Evolutionary conservation across 495 filamentous ascomycete genomes (phyloP), one percentile per base, ranked within the genome.

Genomic region (Penicillium mononematosum): DNA sequence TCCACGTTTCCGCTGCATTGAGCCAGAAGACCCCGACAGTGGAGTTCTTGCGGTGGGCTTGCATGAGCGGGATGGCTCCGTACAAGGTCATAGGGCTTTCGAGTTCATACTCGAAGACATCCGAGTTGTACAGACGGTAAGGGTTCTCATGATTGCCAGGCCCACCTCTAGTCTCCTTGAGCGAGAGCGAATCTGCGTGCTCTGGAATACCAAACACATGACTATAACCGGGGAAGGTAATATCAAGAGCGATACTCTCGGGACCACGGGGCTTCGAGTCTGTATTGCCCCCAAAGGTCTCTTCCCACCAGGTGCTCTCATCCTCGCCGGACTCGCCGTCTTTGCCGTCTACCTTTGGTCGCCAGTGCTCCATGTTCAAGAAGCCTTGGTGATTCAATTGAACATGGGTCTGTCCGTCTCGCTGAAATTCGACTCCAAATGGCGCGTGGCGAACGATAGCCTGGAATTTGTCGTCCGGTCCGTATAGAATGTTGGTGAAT

Each of bases 81-180:
- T 98, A 98, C 20, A 98, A 77, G n/a, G 94, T 97, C 94, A 98
- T 98, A 2, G 94, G 91, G 72, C 90, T 97, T 71, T 97, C 87
- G 62, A 95, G 84, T 62, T 95, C 88, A 70, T 98, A 98, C 73
- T 98, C 94, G 63, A 98, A 98, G 17, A 98, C 93, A 70, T 98
- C 94, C 8, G 89, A 79, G 67, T 98, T 98, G 75, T 96, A 98
- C 63, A 98, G 70, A 43, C 95, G 84, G 75, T 98, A 98, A n/a
- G 94, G 95, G 39, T 98, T 87, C 19, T 81, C 77, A 70, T 96
- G 92, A 63, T 90, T 88, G 44, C 88, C 91, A 46, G 87, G 80
- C 22, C 91, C 92, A 56, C 93, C 93, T 20, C 83, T 85, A 34
- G 95, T 98, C 70, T 94, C 82, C 71, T 89, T 92, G 58, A 98